Evolutionary conservation across 1,284 basidiomycete species (phyloP), one percentile per base, ranked within the genome.

Genomic region (Heliocybe sulcata): DNA sequence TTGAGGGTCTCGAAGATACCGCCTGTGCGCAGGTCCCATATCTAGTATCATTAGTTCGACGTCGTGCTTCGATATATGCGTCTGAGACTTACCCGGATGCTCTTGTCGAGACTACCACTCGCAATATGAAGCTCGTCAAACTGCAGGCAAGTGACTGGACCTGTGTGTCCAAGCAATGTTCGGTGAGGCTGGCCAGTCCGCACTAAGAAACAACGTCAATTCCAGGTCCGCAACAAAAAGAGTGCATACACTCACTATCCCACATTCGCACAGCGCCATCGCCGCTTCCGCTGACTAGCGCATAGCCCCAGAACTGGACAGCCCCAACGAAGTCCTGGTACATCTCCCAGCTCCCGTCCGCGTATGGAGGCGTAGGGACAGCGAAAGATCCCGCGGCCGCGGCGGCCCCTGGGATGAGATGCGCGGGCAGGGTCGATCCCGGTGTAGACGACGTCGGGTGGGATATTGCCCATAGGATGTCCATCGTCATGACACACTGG

Each of bases 401-500:
- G 0, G 78, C 76, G 0, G 78, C 69, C 14, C 78, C 79, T 26
- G 81, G 70, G 67, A 88, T 83, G 54, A 77, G 60, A 60, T 73
- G 72, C 58, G 64, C 76, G 29, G 74, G 71, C 56, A 75, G 66
- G 54, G 70, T 67, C 35, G 65, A 67, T 25, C 73, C 69, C 59
- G 80, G 63, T 11, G 67, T 65, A 1, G 77, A 67, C n/a, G 78
- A 70, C 9, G 87, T 80, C 1, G 94, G 87, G 72, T 99, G 96
- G 16, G 93, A 93, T 63, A 99, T 98, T 2, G 96, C 96, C 97
- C 97, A 99, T 19, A 99, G 83, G 58, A 99, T 97, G 72, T 99
- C 97, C 97, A 99, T 99, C 11, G 96, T 97, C 76, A 98, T 87
- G 52, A 99, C 88, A 69, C 96, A 98, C 76, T 99, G 96, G 3